Evolutionary conservation across 306 rosid genomes (phyloP).

Genomic region (Herpetospermum pedunculosum): DNA sequence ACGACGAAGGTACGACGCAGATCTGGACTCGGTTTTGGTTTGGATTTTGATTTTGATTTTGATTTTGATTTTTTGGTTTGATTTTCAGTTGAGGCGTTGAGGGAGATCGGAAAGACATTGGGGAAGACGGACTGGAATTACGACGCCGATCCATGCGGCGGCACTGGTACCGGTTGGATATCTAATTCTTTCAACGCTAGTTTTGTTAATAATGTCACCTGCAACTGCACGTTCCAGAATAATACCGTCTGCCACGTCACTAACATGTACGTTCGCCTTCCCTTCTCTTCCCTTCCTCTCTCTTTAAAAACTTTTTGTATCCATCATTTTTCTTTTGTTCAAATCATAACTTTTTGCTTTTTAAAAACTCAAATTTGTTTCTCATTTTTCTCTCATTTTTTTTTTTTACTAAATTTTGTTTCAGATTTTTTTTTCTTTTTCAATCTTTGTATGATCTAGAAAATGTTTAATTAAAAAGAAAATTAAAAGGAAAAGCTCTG

Average conservation of each 20-base stretch:
- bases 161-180: conserved; percentile 22
- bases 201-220: conserved; percentile 19
- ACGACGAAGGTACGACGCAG: background rate
- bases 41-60: background rate
- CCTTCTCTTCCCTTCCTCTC: background rate
- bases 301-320: too few relatives aligned
- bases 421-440: too few relatives aligned
- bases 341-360: too few relatives aligned
- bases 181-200: background rate
- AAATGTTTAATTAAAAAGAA: background rate
- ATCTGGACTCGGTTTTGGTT: too few relatives aligned
- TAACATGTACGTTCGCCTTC: conserved; percentile 36
- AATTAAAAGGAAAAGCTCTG: too few relatives aligned
- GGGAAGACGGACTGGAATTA: conserved; percentile 43
- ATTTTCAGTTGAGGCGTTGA: conserved; percentile 27
- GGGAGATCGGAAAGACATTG: conserved; percentile 27
- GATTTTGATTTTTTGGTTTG: conserved; percentile 11
- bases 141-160: conserved; percentile 40
- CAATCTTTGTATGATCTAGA: too few relatives aligned
- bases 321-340: too few relatives aligned
- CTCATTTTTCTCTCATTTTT: too few relatives aligned
- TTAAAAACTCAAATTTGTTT: too few relatives aligned
- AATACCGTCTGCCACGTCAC: conserved; percentile 42
- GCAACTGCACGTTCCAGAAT: conserved; percentile 29
- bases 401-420: too few relatives aligned